phyloP scores from a whole-genome alignment of 495 filamentous ascomycete species.

The Neurospora tetrasperma region DNA sequence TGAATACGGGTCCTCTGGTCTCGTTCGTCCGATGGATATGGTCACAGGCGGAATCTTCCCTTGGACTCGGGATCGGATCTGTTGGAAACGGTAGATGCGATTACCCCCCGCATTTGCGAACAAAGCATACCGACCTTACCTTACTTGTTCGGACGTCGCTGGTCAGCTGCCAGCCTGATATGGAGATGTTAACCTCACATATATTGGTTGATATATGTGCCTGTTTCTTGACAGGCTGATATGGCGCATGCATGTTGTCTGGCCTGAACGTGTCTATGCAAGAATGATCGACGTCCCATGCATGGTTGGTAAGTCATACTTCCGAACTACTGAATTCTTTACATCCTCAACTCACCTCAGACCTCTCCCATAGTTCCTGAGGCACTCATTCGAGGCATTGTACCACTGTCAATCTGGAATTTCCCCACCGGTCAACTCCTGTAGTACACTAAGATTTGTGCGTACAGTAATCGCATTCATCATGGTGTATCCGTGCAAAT shows the following conservation, averaged over 20 bases:
- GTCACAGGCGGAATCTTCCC: background rate
- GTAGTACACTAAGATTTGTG: background rate
- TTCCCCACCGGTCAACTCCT: background rate
- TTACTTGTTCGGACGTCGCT: background rate
- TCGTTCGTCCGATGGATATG: background rate
- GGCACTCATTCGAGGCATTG: background rate
- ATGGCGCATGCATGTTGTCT: background rate
- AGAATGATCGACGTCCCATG: background rate
- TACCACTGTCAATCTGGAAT: background rate
- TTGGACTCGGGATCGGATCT: background rate
- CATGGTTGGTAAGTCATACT: background rate
- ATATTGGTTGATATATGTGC: background rate
- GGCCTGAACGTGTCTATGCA: background rate
- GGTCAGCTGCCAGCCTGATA: background rate
- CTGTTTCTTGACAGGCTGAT: background rate
- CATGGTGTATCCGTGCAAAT: background rate
- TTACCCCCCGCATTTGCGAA: background rate
- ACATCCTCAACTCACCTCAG: background rate
- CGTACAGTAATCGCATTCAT: background rate
- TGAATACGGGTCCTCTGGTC: background rate
- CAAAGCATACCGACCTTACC: background rate
- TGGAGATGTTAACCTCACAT: background rate
- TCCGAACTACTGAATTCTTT: background rate
- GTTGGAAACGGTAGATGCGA: background rate
- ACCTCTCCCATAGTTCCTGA: background rate